Base-by-base conservation (phyloP, 129 eudicot genomes). In the Helianthus tuberosus region DNA sequence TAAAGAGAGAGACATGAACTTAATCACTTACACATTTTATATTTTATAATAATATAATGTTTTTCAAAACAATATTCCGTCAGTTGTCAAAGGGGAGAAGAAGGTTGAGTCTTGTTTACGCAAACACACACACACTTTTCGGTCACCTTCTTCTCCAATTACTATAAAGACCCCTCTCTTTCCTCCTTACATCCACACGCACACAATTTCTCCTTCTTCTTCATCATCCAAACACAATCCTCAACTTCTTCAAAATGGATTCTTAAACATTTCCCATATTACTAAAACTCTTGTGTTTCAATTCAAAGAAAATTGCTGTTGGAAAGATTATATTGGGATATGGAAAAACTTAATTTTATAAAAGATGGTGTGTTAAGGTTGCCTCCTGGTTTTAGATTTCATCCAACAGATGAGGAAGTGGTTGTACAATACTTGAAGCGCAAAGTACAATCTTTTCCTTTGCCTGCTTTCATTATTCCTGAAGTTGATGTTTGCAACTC, bases 31-130 rank as follows among this genome's bases (percentile, higher is more conserved):
- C 0, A 60, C 32, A 27, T 27, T 27, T 27, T 27, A 51, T 9
- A 43, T 39, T 4, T 39, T 53, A 5, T 54, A 50, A 50, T 14
- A 54, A 14, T 53, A 4, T 10, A 4, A 25, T 25, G 15, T 9
- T 32, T 35, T 0, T 2, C 14, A 23, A 54, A 55, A 71, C 12
- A 17, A 57, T 11, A 80, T 62, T 67, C 75, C 87, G 86, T 85
- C n/a, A n/a, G n/a, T n/a, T n/a, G n/a, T n/a, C 93, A 90, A 77
- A 90, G 77, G 75, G 71, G 67, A 72, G 77, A 61, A 65, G 79
- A 55, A 73, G 88, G 80, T 89, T 87, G 98, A 93, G 98, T 93
- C 83, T 84, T 11, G 75, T 84, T 87, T 81, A 93, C 96, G 96
- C 96, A 85, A 93, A 80, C 2, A 32, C 4, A 74, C 79, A 61